A percentile compares a stretch with the other conserved stretches of the same genome.
Evolutionary conservation across 768 basidiomycete species (phyloP).

Genomic region (Amanita pallidorosea): DNA sequence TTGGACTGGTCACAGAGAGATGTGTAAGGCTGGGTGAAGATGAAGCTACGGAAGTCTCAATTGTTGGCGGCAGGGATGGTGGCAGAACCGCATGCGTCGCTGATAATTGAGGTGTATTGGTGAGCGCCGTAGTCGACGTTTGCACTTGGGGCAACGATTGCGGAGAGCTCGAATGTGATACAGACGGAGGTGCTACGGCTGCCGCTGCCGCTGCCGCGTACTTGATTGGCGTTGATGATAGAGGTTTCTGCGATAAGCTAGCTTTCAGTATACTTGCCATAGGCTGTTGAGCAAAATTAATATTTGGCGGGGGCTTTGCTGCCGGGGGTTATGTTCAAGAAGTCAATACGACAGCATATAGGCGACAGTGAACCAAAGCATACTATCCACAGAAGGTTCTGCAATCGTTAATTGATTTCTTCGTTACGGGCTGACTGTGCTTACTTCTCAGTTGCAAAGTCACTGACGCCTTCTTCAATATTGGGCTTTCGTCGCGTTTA

Average conservation of each 20-base stretch:
- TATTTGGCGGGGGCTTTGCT: constrained; percentile 69
- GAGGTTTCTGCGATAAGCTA: constrained; percentile 47
- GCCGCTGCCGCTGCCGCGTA: constrained; percentile 89
- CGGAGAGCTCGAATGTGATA: constrained; percentile 9
- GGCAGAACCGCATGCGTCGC: constrained; percentile 24
- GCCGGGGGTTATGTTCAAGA: constrained; percentile 12
- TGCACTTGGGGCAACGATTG: constrained; percentile 3
- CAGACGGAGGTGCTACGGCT: constrained; percentile 24
- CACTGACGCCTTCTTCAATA: constrained; percentile 65
- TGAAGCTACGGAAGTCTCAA: constrained; percentile 26
- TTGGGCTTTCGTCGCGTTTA: constrained; percentile 70
- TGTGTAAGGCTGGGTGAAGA: constrained; percentile 83
- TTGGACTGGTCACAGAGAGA: constrained; percentile 71
- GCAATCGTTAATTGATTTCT: constrained; percentile 8
- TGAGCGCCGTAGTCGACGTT: neutral
- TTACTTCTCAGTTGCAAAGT: constrained; percentile 61
- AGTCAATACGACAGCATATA: constrained; percentile 6
- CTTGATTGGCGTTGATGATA: constrained; percentile 65
- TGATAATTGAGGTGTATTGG: neutral
- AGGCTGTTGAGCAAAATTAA: constrained; percentile 75
- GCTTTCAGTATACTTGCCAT: constrained; percentile 68
- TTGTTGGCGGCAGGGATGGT: constrained; percentile 35
- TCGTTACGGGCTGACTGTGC: constrained; percentile 17
- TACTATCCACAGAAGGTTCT: constrained; percentile 71
- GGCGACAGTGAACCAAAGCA: constrained; percentile 10